A percentile compares a stretch with the other conserved stretches of the same genome.
Evolutionary conservation across 2,329 filamentous ascomycete genomes (phyloP).

Genomic region (Beauveria rudraprayagi): DNA sequence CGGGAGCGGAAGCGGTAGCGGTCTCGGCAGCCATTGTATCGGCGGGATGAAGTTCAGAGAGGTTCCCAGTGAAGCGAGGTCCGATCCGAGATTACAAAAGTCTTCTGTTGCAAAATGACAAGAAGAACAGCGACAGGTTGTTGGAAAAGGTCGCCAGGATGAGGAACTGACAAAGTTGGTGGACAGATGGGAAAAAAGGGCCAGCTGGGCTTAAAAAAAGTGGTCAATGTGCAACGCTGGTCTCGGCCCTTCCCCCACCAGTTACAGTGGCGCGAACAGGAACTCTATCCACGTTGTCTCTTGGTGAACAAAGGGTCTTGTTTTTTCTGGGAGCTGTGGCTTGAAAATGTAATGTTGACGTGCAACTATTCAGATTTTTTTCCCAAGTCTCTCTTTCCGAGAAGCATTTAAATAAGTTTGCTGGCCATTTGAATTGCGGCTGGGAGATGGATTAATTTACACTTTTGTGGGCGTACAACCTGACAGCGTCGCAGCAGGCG

Average conservation of each 20-base stretch:
- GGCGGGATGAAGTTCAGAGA: conserved; percentile 12
- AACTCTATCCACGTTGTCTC: not conserved
- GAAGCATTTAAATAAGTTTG: no score
- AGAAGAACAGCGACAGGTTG: conserved; percentile 1
- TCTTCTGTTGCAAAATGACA: not conserved
- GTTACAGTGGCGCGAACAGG: not conserved
- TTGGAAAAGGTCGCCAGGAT: not conserved
- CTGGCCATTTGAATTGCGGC: not conserved
- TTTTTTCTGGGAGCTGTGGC: not conserved
- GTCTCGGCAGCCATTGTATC: conserved; percentile 39
- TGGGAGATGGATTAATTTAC: conserved; percentile 8
- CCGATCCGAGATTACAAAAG: not conserved
- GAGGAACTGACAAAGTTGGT: conserved; percentile 8
- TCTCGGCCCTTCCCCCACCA: conserved; percentile 11
- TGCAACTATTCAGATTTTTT: not conserved
- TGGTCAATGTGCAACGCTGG: conserved; percentile 11
- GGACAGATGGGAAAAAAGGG: conserved; percentile 5
- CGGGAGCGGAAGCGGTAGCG: conserved; percentile 33
- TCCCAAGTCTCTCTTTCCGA: not conserved
- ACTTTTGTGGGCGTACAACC: conserved; percentile 2
- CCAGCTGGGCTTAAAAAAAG: conserved; percentile 9
- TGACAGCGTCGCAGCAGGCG: not conserved
- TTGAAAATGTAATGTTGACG: not conserved
- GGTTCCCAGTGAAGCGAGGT: conserved; percentile 6
- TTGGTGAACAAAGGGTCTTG: not conserved